Evolutionary conservation across 208 protist species (phyloP).

Genomic region (Trypanosoma grayi): DNA sequence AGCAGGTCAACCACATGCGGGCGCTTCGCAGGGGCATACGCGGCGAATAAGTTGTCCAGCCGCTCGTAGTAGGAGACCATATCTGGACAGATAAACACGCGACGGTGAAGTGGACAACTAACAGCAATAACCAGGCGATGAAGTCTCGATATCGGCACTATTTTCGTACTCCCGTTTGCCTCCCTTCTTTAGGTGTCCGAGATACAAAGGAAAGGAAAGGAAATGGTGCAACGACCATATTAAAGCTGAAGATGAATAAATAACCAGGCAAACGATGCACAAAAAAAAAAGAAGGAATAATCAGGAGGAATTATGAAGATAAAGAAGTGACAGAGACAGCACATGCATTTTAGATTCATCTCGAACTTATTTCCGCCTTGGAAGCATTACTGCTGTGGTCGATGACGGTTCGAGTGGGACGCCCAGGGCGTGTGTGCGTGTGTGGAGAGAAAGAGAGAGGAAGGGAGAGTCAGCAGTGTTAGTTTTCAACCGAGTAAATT

Average conservation of each 20-base stretch:
- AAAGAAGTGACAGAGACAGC: conserved; percentile 7
- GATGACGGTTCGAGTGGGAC: no score
- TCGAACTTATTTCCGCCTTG: no score
- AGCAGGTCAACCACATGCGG: conserved; percentile 44
- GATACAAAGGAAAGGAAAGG: background rate
- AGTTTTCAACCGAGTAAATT: conserved; percentile 18
- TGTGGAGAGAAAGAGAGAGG: background rate
- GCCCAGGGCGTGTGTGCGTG: no score
- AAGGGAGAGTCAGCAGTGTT: background rate
- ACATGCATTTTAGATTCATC: no score
- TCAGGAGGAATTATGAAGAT: background rate
- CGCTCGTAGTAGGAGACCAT: conserved; percentile 36
- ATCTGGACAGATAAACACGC: background rate
- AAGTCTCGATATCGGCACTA: no score
- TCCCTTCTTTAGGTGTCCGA: background rate
- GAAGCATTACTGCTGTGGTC: no score
- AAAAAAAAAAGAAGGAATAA: conserved; percentile 4
- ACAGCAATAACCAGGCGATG: background rate
- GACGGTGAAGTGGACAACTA: background rate
- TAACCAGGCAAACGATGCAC: background rate
- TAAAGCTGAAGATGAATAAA: no score
- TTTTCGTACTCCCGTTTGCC: background rate
- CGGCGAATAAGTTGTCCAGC: conserved; percentile 41
- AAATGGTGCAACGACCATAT: no score
- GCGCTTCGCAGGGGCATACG: conserved; percentile 54